Evolutionary conservation across 805 yeast genomes (phyloP), one percentile per base, ranked within the genome.

Genomic region (Metschnikowia bowlesiae): DNA sequence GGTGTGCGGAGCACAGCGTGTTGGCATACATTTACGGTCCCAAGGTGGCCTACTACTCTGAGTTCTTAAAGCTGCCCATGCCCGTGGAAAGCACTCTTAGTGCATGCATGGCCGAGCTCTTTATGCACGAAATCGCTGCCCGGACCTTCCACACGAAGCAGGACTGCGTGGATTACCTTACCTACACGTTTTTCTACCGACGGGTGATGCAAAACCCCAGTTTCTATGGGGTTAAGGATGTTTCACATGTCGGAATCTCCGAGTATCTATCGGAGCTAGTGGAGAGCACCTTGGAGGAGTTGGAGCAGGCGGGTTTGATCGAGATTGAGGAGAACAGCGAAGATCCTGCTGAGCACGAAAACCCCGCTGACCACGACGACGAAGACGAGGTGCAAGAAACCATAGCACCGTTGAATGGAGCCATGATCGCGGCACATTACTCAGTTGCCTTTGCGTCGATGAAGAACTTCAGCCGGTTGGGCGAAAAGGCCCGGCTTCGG

Each of bases 141-240:
- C 73, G 80, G 2, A 73, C 83, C 11, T 78, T 92, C 50, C 76
- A 73, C 42, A 74, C 80, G 7, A 82, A 87, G 61, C 97, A 91
- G 59, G 94, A 87, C 57, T 88, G 96, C 59, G 80, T 94, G 52
- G 97, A 92, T 60, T 89, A 96, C 95, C 62, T 94, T 33, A 87
- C 97, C 0, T 88, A 80, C 63, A 79, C 96, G 0, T 87, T 83
- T 58, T 87, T 91, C 61, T 94, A 89, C 67, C 75, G 95, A 55
- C 74, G 98, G 46, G 64, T 94, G 18, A 85, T 82, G 49, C 75
- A 80, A 34, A 94, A 94, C 64, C 97, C 99, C 3, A 82, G 94
- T 51, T 94, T 79, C 63, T 94, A 94, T 62, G 96, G 90, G n/a
- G 78, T 89, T 7, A 73, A 72, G 38, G 87, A 84, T 53, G 72